A percentile compares a stretch with the other conserved stretches of the same genome.
These are phyloP conservation scores for Monosporascus ibericus DNA, from an alignment of 2,329 filamentous ascomycete species.

Conservation along the genomic window DNA sequence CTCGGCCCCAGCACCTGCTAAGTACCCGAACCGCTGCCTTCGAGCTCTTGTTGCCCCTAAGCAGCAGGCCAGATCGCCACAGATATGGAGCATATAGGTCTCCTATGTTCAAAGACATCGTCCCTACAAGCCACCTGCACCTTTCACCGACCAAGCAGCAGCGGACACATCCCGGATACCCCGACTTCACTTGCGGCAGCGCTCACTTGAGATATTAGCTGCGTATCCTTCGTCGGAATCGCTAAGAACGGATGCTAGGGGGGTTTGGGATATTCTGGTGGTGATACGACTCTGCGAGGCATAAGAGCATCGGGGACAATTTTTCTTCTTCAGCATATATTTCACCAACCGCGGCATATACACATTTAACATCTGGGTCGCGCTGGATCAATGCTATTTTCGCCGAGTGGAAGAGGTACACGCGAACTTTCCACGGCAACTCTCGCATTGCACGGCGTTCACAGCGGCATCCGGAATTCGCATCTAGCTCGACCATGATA, in stretches of 20 bases:
- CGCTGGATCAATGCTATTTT: background rate
- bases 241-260: background rate
- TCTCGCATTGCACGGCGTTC: background rate
- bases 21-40: background rate
- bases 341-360: background rate
- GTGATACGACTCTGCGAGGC: background rate
- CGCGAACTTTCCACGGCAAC: background rate
- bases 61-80: background rate
- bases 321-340: background rate
- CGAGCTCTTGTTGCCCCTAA: background rate
- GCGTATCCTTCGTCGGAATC: no score
- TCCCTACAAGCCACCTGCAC: background rate
- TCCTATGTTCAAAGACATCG: background rate
- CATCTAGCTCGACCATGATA: background rate
- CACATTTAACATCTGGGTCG: background rate
- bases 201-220: no score
- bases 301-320: background rate
- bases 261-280: background rate
- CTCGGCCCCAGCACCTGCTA: conserved; percentile 25
- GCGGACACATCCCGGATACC: no score
- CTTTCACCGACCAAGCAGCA: background rate
- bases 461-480: no score
- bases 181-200: no score
- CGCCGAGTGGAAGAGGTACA: background rate
- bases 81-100: background rate